Evolutionary conservation across 1,139 yeast species (phyloP).

Genomic region (Saccharomyces hybrid): DNA sequence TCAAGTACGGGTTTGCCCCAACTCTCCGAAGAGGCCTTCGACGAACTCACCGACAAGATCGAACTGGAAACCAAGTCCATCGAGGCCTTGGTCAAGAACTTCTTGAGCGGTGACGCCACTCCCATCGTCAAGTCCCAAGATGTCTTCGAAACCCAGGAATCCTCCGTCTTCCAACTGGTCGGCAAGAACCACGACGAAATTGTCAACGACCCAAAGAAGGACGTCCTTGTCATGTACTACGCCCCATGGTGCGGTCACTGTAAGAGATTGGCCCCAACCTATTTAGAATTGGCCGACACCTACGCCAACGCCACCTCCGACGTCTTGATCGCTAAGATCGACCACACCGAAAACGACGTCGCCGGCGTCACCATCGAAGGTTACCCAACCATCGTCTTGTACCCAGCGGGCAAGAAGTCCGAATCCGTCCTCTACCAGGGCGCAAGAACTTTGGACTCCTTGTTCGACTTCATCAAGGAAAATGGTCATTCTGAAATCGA

Average conservation of each 20-base stretch:
- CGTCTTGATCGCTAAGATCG: conserved; percentile 76
- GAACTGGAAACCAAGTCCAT: conserved; percentile 40
- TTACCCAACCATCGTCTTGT: conserved; percentile 86
- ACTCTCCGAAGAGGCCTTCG: conserved; percentile 32
- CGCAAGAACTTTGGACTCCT: conserved; percentile 65
- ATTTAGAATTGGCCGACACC: conserved; percentile 75
- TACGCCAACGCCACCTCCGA: conserved; percentile 39
- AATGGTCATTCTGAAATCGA: conserved; percentile 56
- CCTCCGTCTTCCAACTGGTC: conserved; percentile 70
- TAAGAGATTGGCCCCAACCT: conserved; percentile 87
- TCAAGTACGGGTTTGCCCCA: conserved; percentile 67
- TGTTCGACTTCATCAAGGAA: conserved; percentile 62
- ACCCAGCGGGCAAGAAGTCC: conserved; percentile 80
- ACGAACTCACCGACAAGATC: conserved; percentile 16
- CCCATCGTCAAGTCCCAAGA: conserved; percentile 82
- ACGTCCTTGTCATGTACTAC: conserved; percentile 85
- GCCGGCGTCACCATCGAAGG: conserved; percentile 67
- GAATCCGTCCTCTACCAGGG: conserved; percentile 65
- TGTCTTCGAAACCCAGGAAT: conserved; percentile 71
- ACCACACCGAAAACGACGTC: conserved; percentile 85
- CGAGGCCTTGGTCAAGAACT: conserved; percentile 56
- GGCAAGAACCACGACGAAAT: conserved; percentile 74
- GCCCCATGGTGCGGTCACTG: conserved; percentile 99
- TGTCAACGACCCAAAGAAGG: conserved; percentile 63
- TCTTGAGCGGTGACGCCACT: conserved; percentile 52